Percentiles rank a stretch among this genome's conserved stretches.
phyloP scores from a whole-genome alignment of 2,329 filamentous ascomycete genomes.

The Fusarium longipes region DNA sequence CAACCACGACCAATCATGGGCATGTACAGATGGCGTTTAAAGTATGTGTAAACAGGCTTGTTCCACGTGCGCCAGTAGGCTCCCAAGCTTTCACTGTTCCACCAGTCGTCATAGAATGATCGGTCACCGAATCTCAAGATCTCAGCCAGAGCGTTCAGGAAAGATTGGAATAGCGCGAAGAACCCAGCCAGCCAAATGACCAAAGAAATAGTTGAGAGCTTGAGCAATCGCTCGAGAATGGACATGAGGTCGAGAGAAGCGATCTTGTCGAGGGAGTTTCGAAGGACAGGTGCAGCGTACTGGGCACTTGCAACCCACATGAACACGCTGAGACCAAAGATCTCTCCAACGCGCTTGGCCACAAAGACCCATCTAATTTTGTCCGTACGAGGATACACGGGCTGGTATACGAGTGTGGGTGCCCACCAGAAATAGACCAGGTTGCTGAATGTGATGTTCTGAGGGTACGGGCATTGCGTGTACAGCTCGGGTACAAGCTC shows the following conservation, averaged over 20 bases:
- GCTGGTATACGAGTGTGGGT: conserved; percentile 95
- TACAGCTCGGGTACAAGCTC: conserved; percentile 86
- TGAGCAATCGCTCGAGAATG: conserved; percentile 90
- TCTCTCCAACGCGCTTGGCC: conserved; percentile 81
- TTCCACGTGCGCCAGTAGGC: conserved; percentile 98
- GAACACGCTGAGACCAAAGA: conserved; percentile 81
- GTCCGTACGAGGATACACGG: conserved; percentile 88
- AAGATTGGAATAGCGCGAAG: conserved; percentile 94
- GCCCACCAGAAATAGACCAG: conserved; percentile 98
- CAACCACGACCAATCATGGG: conserved; percentile 88
- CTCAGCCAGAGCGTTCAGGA: conserved; percentile 91
- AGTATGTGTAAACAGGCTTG: conserved; percentile 96
- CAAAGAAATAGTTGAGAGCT: conserved; percentile 93
- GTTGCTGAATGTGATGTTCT: conserved; percentile 89
- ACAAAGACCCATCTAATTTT: conserved; percentile 90
- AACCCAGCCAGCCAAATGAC: conserved; percentile 98
- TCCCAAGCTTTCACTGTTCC: conserved; percentile 89
- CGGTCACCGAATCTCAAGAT: conserved; percentile 90
- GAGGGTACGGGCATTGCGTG: conserved; percentile 83
- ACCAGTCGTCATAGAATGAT: conserved; percentile 98
- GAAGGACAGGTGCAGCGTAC: conserved; percentile 89
- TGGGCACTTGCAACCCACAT: conserved; percentile 97
- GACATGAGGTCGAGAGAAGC: conserved; percentile 81
- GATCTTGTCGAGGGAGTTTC: conserved; percentile 91
- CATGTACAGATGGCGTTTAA: conserved; percentile 92